phyloP scores from a whole-genome alignment of 2,329 filamentous ascomycete species.

The Fusarium piperis region DNA sequence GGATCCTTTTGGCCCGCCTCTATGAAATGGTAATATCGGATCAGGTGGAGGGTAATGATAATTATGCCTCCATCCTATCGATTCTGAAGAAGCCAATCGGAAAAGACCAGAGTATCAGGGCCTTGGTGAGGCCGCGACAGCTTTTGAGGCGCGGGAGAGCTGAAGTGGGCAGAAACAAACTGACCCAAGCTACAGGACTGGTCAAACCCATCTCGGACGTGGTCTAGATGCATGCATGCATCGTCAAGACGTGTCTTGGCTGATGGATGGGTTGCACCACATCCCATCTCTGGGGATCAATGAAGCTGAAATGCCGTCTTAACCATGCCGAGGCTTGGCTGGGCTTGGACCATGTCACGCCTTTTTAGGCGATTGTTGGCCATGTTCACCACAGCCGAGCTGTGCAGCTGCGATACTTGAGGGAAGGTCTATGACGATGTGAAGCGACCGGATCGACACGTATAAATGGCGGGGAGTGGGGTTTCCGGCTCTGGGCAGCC shows the following conservation, averaged over 20 bases:
- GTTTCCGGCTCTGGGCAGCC: background rate
- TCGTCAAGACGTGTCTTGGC: slow-evolving; percentile 13
- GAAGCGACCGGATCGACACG: slow-evolving; percentile 20
- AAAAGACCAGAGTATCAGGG: background rate
- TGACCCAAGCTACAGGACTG: background rate
- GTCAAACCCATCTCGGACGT: slow-evolving; percentile 19
- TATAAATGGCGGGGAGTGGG: slow-evolving; percentile 16
- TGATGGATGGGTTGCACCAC: background rate
- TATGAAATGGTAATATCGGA: slow-evolving; percentile 38
- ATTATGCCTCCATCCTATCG: background rate
- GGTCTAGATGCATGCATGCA: slow-evolving; percentile 16
- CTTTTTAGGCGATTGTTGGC: slow-evolving; percentile 8
- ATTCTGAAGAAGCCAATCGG: slow-evolving; percentile 14
- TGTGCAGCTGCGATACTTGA: slow-evolving; percentile 16
- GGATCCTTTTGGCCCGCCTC: slow-evolving; percentile 59
- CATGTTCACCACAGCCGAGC: background rate
- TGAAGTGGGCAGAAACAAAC: background rate
- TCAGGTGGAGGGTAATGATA: background rate
- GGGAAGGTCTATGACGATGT: slow-evolving; percentile 35
- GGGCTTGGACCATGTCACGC: slow-evolving; percentile 17
- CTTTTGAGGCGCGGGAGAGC: background rate
- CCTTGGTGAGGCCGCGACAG: background rate
- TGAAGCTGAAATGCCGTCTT: slow-evolving; percentile 22
- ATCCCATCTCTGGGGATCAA: background rate
- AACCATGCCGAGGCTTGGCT: slow-evolving; percentile 29